Conservation (phyloP, 2,329 filamentous ascomycete species). For the Hymenoscyphus infarciens region DNA sequence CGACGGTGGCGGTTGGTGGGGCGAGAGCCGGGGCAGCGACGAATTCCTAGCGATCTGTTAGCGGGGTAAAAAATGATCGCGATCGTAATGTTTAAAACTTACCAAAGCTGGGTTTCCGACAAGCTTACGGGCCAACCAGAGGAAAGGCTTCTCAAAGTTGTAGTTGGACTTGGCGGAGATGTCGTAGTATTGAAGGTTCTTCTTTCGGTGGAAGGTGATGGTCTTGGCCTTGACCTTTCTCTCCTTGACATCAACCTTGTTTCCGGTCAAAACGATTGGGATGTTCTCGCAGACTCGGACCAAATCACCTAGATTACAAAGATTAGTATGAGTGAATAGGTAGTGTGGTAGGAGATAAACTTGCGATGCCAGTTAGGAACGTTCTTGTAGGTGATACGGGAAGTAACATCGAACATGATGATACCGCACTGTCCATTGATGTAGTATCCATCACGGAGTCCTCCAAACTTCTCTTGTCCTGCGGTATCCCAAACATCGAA, state of each 20-base stretch:
- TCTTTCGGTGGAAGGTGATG: conserved; percentile 99
- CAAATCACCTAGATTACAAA: conserved; percentile 70
- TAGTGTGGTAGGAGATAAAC: conserved; percentile 39
- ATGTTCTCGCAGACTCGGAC: conserved; percentile 99
- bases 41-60: conserved; percentile 66
- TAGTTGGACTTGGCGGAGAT: conserved; percentile 99
- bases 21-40: conserved; percentile 93
- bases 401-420: conserved; percentile 99
- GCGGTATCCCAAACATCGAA: conserved; percentile 99
- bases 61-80: conserved; percentile 20
- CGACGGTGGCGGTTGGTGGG: conserved; percentile 86
- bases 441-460: conserved; percentile 99
- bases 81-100: conserved; percentile 39
- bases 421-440: conserved; percentile 99
- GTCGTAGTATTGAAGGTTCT: conserved; percentile 99
- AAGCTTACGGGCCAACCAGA: conserved; percentile 98
- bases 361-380: conserved; percentile 99
- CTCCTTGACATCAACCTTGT: conserved; percentile 99
- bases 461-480: conserved; percentile 99
- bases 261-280: conserved; percentile 94
- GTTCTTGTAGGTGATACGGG: conserved; percentile 99
- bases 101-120: conserved; percentile 88
- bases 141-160: conserved; percentile 99
- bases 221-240: conserved; percentile 99
- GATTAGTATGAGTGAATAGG: conserved; percentile 17